Evolutionary conservation across 2,329 filamentous ascomycete species (phyloP).

Genomic region (Fusarium sp.): DNA sequence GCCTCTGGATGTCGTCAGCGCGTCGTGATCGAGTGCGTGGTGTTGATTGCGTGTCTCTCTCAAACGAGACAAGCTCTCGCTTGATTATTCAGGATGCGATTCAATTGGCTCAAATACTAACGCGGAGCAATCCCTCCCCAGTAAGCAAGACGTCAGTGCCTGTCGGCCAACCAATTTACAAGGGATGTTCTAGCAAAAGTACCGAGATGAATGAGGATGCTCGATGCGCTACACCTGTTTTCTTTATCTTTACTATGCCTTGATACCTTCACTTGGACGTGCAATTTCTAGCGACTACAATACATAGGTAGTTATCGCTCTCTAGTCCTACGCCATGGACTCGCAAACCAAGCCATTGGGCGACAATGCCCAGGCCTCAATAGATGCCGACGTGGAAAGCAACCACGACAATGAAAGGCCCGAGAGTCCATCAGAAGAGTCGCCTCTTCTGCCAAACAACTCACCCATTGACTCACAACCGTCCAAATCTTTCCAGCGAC

Average conservation of each 20-base stretch:
- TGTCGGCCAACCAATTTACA: conserved; percentile 12
- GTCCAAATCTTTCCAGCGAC: conserved; percentile 43
- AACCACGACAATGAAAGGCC: conserved; percentile 10
- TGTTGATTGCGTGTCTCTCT: conserved; percentile 24
- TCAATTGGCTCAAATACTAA: conserved; percentile 12
- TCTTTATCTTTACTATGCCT: conserved; percentile 9
- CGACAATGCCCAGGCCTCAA: neutral
- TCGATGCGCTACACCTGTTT: conserved; percentile 11
- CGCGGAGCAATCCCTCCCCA: conserved; percentile 17
- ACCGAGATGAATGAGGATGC: conserved; percentile 20
- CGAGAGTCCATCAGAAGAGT: conserved; percentile 26
- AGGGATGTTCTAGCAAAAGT: conserved; percentile 28
- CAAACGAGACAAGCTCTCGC: conserved; percentile 1
- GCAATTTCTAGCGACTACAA: neutral
- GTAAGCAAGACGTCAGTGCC: conserved; percentile 24
- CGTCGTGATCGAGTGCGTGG: conserved; percentile 16
- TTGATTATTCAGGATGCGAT: neutral
- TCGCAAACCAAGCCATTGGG: neutral
- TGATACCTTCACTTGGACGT: neutral
- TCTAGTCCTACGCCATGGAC: conserved; percentile 3
- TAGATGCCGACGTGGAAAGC: conserved; percentile 26
- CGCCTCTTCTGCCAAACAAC: conserved; percentile 39
- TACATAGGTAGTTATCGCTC: neutral
- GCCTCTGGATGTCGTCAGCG: conserved; percentile 16
- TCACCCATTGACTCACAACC: conserved; percentile 36